phyloP scores from a whole-genome alignment of 805 yeast species.

The Suhomyces sp. region DNA sequence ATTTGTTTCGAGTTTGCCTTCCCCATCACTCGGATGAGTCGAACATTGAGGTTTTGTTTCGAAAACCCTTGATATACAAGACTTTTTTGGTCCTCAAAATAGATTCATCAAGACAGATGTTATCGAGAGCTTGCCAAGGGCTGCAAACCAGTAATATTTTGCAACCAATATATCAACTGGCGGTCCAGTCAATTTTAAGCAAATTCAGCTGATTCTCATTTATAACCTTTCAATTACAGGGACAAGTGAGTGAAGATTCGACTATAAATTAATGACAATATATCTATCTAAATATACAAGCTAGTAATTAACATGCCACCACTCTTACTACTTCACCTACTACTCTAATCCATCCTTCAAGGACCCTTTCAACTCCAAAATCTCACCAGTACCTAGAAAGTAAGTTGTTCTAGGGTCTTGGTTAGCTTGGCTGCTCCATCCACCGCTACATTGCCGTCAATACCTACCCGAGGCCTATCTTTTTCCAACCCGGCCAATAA shows the following conservation, averaged over 20 bases:
- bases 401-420: conserved; percentile 59
- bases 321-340: background rate
- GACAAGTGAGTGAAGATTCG: background rate
- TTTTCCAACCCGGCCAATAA: conserved; percentile 80
- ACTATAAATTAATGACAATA: background rate
- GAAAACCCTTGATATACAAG: too few species aligned
- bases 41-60: too few species aligned
- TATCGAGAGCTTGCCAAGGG: too few species aligned
- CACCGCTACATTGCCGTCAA: conserved; percentile 51
- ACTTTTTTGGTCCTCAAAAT: too few species aligned
- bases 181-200: too few species aligned
- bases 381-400: conserved; percentile 43
- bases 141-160: too few species aligned
- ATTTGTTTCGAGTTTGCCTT: too few species aligned
- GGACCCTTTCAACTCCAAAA: too few species aligned
- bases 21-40: too few species aligned
- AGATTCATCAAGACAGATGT: too few species aligned
- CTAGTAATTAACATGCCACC: background rate
- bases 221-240: background rate
- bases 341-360: background rate
- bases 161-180: too few species aligned
- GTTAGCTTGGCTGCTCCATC: conserved; percentile 65
- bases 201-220: too few species aligned
- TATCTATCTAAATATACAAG: background rate
- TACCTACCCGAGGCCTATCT: conserved; percentile 60